Percentiles rank a stretch among this genome's conserved stretches.
Evolutionary conservation across 2,329 filamentous ascomycete genomes (phyloP).

Genomic region (Endothia cerciana): DNA sequence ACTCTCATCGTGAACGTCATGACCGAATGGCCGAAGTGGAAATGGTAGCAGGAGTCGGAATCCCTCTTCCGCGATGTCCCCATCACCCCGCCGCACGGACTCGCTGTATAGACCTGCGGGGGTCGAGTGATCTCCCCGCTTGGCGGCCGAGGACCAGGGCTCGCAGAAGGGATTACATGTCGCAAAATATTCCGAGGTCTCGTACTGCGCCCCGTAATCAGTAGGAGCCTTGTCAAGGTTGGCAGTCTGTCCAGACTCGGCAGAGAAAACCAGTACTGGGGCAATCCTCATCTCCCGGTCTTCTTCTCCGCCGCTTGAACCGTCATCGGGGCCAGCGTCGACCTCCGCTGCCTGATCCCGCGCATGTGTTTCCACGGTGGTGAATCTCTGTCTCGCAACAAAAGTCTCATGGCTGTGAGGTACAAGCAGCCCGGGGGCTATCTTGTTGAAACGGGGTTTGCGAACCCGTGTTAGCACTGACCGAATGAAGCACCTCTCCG

Average conservation of each 20-base stretch:
- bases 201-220: neutral
- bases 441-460: slow-evolving; percentile 2
- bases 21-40: neutral
- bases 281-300: neutral
- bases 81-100: neutral
- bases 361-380: neutral
- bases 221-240: neutral
- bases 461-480: neutral
- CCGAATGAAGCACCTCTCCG: neutral
- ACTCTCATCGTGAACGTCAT: neutral
- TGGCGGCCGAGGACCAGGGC: neutral
- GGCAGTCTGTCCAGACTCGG: neutral
- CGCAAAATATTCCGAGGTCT: neutral
- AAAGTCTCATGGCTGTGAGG: neutral
- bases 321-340: neutral
- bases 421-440: slow-evolving; percentile 5
- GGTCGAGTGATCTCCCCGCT: neutral
- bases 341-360: neutral
- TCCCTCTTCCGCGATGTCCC: slow-evolving; percentile 6
- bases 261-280: neutral
- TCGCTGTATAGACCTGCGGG: slow-evolving; percentile 15
- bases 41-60: neutral
- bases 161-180: neutral
- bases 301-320: neutral
- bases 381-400: neutral